phyloP scores from a whole-genome alignment of 164 flowering plant species.

The Euptelea pleiosperma region DNA sequence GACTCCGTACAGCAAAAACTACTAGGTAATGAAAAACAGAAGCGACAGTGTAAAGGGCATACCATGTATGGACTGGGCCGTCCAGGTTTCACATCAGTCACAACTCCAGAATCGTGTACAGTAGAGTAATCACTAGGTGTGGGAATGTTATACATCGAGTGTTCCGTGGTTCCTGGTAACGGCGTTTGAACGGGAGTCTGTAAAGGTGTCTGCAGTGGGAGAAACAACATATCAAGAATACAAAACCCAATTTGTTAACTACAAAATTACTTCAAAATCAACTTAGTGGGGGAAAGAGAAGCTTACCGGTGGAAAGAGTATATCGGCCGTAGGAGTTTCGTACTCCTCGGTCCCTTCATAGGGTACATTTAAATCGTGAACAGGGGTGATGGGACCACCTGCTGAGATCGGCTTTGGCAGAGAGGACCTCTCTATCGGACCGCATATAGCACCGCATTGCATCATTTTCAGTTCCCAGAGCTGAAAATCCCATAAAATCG shows the following conservation, averaged over 20 bases:
- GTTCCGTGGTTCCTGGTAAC: conserved; percentile 56
- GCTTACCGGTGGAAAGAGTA: conserved; percentile 92
- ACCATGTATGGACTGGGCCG: conserved; percentile 88
- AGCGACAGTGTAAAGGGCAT: background rate
- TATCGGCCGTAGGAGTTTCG: conserved; percentile 95
- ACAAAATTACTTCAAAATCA: background rate
- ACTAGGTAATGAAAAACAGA: background rate
- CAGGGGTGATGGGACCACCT: conserved; percentile 50
- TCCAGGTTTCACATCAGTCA: conserved; percentile 52
- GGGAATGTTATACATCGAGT: conserved; percentile 60
- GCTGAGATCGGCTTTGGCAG: conserved; percentile 32
- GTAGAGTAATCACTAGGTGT: conserved; percentile 63
- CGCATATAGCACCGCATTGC: conserved; percentile 68
- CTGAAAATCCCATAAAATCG: conserved; percentile 32
- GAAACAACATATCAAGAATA: background rate
- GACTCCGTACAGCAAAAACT: too few relatives aligned
- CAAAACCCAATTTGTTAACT: background rate
- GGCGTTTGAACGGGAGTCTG: conserved; percentile 77
- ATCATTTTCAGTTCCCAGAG: conserved; percentile 92
- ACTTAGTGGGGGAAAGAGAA: background rate
- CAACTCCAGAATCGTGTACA: conserved; percentile 38
- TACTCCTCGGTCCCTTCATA: conserved; percentile 93
- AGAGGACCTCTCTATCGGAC: conserved; percentile 63
- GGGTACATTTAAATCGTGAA: conserved; percentile 93
- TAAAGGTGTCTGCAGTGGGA: conserved; percentile 61